Evolutionary conservation across 2,329 filamentous ascomycete species (phyloP).

Genomic region (Pseudocercospora fuligena): DNA sequence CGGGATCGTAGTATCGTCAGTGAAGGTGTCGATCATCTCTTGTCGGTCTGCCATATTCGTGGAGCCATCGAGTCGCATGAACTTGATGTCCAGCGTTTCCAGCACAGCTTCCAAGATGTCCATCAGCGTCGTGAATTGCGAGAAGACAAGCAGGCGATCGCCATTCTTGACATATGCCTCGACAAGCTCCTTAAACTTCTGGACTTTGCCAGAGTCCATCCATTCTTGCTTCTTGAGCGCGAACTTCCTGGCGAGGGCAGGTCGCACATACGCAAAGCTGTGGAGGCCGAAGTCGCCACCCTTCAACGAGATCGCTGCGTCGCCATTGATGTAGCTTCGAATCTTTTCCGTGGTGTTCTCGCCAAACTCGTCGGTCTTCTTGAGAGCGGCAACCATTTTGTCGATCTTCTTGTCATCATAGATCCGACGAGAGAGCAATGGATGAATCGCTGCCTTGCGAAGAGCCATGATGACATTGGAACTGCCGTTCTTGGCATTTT

Average conservation of each 20-base stretch:
- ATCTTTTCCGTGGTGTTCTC: conserved; percentile 41
- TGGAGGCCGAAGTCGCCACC: conserved; percentile 76
- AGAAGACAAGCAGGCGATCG: conserved; percentile 88
- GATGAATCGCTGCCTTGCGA: conserved; percentile 89
- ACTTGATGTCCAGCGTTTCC: conserved; percentile 71
- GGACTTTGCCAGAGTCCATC: conserved; percentile 80
- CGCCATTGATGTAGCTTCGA: conserved; percentile 70
- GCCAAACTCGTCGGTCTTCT: conserved; percentile 40
- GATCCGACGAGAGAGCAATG: conserved; percentile 80
- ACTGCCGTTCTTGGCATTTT: conserved; percentile 51
- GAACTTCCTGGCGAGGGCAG: conserved; percentile 58
- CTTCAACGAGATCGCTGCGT: conserved; percentile 68
- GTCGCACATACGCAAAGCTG: conserved; percentile 58
- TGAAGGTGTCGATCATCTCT: conserved; percentile 85
- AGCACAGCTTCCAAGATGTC: conserved; percentile 87
- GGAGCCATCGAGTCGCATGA: conserved; percentile 83
- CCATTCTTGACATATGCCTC: conserved; percentile 75
- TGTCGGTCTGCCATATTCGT: conserved; percentile 85
- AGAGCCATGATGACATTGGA: conserved; percentile 75
- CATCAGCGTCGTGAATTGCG: conserved; percentile 88
- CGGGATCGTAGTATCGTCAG: conserved; percentile 73
- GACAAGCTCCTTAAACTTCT: conserved; percentile 76
- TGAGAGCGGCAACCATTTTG: conserved; percentile 62
- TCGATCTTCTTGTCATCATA: conserved; percentile 76
- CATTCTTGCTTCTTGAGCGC: conserved; percentile 65